These are phyloP conservation scores for Phragmites australis DNA, from an alignment of 176 grass and related monocot genomes.

Conservation along the genomic window DNA sequence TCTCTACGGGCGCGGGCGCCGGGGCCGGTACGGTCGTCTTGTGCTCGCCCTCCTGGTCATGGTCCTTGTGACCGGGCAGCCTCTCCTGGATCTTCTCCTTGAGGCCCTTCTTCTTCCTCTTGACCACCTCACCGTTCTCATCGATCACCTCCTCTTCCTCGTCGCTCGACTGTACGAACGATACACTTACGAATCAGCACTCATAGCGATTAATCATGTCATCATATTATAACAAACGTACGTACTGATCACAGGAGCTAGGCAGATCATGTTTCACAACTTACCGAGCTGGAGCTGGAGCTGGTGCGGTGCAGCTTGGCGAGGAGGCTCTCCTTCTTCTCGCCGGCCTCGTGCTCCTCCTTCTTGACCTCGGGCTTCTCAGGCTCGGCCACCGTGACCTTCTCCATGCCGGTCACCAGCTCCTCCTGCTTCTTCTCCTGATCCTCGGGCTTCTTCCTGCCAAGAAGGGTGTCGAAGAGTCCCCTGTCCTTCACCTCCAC, in stretches of 20 bases:
- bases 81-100: slow-evolving; percentile 94
- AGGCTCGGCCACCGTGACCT: slow-evolving; percentile 58
- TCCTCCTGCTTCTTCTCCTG: slow-evolving; percentile 55
- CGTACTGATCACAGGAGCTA: not conserved
- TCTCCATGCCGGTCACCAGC: slow-evolving; percentile 51
- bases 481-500: slow-evolving; percentile 75
- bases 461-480: slow-evolving; percentile 56
- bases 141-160: slow-evolving; percentile 79
- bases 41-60: slow-evolving; percentile 34
- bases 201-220: not conserved
- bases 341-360: slow-evolving; percentile 42
- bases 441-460: slow-evolving; percentile 52
- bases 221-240: not conserved
- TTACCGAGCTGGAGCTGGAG: slow-evolving; percentile 94
- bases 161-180: slow-evolving; percentile 63
- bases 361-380: slow-evolving; percentile 48
- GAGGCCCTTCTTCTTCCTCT: slow-evolving; percentile 93
- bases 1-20: not conserved
- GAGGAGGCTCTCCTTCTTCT: slow-evolving; percentile 78
- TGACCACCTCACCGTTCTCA: slow-evolving; percentile 60
- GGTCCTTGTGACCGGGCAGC: slow-evolving; percentile 56
- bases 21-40: slow-evolving; percentile 6
- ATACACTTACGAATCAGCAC: not conserved
- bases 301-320: slow-evolving; percentile 73
- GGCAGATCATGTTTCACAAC: not conserved